phyloP scores from a whole-genome alignment of 208 protist genomes.

The Novymonas esmeraldas region DNA sequence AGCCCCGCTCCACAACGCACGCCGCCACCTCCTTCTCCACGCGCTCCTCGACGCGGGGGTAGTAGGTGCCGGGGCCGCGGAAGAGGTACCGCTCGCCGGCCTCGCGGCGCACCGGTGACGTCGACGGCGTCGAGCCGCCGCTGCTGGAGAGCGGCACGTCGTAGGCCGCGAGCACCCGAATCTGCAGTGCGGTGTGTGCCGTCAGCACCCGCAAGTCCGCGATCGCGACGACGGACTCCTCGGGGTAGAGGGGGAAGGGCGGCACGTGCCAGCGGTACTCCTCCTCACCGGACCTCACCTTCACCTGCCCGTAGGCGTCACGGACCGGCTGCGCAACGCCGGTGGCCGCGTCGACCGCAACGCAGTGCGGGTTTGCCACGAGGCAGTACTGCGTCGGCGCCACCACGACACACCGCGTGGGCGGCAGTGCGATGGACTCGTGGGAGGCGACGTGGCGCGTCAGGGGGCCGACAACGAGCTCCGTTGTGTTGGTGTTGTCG shows the following conservation, averaged over 20 bases:
- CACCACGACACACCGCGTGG: constrained; percentile 64
- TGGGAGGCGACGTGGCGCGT: constrained; percentile 48
- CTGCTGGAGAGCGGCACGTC: constrained; percentile 8
- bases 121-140: neutral
- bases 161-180: constrained; percentile 70
- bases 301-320: constrained; percentile 79
- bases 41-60: constrained; percentile 66
- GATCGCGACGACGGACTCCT: constrained; percentile 67
- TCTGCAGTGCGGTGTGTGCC: constrained; percentile 44
- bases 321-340: constrained; percentile 30
- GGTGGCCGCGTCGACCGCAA: constrained; percentile 20
- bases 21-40: constrained; percentile 45
- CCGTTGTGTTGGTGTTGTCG: constrained; percentile 62
- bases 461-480: constrained; percentile 63
- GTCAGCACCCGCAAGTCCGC: constrained; percentile 68
- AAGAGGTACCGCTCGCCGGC: constrained; percentile 61
- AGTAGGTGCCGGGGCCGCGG: constrained; percentile 74
- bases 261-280: constrained; percentile 80
- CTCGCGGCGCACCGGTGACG: constrained; percentile 22
- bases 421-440: constrained; percentile 40
- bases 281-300: constrained; percentile 78
- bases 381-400: constrained; percentile 53
- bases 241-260: constrained; percentile 93
- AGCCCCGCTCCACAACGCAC: constrained; percentile 24
- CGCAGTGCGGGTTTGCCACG: constrained; percentile 64